phyloP scores from a whole-genome alignment of 2,329 filamentous ascomycete genomes.

The Trichoderma hamatum region DNA sequence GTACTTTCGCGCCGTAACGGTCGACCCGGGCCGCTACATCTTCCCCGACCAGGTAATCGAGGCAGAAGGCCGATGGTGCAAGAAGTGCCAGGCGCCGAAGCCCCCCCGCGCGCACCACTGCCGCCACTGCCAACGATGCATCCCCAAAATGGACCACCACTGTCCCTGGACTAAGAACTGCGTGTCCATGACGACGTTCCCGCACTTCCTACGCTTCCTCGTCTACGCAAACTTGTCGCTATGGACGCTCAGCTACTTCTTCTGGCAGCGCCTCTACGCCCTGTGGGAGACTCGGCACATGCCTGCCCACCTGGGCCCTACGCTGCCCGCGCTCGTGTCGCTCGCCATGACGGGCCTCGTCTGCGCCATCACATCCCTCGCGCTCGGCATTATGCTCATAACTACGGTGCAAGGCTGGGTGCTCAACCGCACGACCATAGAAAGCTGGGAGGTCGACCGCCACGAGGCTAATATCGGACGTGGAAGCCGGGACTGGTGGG shows the following conservation, averaged over 20 bases:
- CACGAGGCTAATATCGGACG: conserved; percentile 61
- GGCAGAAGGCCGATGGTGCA: conserved; percentile 64
- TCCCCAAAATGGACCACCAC: conserved; percentile 84
- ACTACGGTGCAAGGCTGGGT: conserved; percentile 63
- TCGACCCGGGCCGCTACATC: conserved; percentile 60
- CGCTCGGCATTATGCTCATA: conserved; percentile 66
- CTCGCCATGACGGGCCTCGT: conserved; percentile 63
- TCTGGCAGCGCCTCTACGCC: conserved; percentile 60
- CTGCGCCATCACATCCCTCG: conserved; percentile 62
- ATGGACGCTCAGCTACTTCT: conserved; percentile 61
- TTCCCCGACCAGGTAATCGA: conserved; percentile 46
- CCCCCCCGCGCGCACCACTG: conserved; percentile 82
- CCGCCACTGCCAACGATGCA: conserved; percentile 71
- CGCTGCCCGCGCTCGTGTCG: conserved; percentile 58
- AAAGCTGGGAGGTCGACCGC: conserved; percentile 72
- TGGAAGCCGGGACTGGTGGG: conserved; percentile 51
- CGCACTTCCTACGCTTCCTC: conserved; percentile 80
- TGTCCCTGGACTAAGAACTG: conserved; percentile 86
- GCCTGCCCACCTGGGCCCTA: conserved; percentile 75
- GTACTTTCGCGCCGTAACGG: conserved; percentile 64
- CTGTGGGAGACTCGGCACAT: conserved; percentile 69
- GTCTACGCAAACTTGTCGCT: conserved; percentile 68
- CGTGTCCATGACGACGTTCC: conserved; percentile 79
- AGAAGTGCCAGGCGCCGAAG: conserved; percentile 73
- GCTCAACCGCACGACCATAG: conserved; percentile 78